Conservation (phyloP, 2,329 filamentous ascomycete species). For the Pestalotiopsis sp. region DNA sequence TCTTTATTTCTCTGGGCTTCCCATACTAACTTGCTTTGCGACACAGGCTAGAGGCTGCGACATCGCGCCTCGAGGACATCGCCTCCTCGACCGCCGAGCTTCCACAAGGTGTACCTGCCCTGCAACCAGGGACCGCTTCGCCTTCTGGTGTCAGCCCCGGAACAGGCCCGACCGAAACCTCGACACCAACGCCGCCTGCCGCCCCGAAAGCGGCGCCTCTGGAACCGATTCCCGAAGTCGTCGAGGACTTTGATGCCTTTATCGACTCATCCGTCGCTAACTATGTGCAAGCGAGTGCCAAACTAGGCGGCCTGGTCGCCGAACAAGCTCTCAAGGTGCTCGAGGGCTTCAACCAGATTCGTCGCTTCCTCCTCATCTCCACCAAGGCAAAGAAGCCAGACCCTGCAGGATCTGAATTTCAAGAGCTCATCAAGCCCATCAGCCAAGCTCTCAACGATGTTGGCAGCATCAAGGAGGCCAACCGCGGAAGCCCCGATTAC, state of each 20-base stretch:
- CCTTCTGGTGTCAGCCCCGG: slow-evolving; percentile 40
- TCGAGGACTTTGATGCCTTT: slow-evolving; percentile 86
- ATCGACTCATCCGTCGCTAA: slow-evolving; percentile 73
- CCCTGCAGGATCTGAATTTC: slow-evolving; percentile 60
- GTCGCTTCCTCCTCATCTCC: slow-evolving; percentile 84
- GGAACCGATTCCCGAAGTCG: slow-evolving; percentile 71
- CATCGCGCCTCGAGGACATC: slow-evolving; percentile 94
- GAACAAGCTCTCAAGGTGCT: slow-evolving; percentile 69
- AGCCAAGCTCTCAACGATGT: slow-evolving; percentile 81
- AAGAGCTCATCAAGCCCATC: slow-evolving; percentile 83
- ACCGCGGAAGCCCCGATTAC: slow-evolving; percentile 74
- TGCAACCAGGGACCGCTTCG: slow-evolving; percentile 41
- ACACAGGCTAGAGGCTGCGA: slow-evolving; percentile 90
- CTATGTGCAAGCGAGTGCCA: slow-evolving; percentile 77
- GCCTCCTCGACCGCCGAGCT: slow-evolving; percentile 73
- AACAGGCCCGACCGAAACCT: slow-evolving; percentile 41
- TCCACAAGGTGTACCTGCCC: slow-evolving; percentile 51
- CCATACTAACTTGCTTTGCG: slow-evolving; percentile 44
- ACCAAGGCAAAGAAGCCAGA: slow-evolving; percentile 94
- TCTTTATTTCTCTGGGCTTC: slow-evolving; percentile 15
- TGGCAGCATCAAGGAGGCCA: slow-evolving; percentile 78
- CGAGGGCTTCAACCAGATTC: slow-evolving; percentile 78
- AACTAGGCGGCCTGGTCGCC: slow-evolving; percentile 75
- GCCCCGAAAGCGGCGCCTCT: slow-evolving; percentile 38
- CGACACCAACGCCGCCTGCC: slow-evolving; percentile 26